Base-by-base conservation (phyloP, 139 green algal species). In the Picochlorum sp. region DNA sequence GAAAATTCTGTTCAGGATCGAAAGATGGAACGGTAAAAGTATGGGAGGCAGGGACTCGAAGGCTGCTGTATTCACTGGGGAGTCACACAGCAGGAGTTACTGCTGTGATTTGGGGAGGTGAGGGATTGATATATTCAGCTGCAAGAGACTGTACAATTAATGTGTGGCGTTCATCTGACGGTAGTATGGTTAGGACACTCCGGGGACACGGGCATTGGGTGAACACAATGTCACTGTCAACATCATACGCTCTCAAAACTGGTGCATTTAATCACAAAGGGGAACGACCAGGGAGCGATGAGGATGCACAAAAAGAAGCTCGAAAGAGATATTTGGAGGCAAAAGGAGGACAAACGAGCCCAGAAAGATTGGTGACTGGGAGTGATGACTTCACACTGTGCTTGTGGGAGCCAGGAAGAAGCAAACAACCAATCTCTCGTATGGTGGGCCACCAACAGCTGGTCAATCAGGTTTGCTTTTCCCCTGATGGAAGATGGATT, bases 301-400 rank as follows among this genome's bases (percentile, higher is more conserved):
- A 70, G 6, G 79, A 79, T 50, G 68, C 69, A 3, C 64, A 80
- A 63, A 34, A 72, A 56, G 69, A 41, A 21, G 88, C 87, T 3
- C 45, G 58, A 54, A 46, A 81, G 67, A 69, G 85, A 61, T 95
- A 92, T 65, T 46, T 90, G 16, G 70, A 56, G 4, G 83, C 81
- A 2, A 79, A 64, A 14, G 62, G 64, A 0, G 85, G 80, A 2
- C 6, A 20, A 20, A 54, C 47, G 4, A 63, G 61, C 46, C 78
- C 85, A 6, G 93, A 98, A 81, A 77, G 90, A 6, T 65, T 98
- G 32, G 92, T 92, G n/a, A 92, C 85, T 44, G 94, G 90, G 21
- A 90, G 75, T 4, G 94, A 99, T 71, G 94, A 99, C 81, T 95
- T 93, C 84, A 98, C 92, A 28, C 85, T 99, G 73, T 95, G 94